Percentiles rank a stretch among this genome's conserved stretches.
Evolutionary conservation across 164 flowering plant genomes (phyloP).

Genomic region (Magnolia kwangsiensis): DNA sequence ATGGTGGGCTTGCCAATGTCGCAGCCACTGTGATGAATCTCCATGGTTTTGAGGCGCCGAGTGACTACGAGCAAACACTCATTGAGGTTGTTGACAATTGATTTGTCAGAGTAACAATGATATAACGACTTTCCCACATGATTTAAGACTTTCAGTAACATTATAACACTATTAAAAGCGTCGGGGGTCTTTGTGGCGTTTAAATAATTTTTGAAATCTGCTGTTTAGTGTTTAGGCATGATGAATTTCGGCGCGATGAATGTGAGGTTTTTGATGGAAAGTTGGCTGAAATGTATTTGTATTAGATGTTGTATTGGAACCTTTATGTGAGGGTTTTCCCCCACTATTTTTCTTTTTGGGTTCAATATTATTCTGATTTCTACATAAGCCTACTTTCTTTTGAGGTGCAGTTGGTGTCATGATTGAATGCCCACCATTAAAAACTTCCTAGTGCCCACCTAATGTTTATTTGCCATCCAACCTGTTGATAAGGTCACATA

Average conservation of each 20-base stretch:
- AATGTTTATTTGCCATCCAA: no score
- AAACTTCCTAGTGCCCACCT: no score
- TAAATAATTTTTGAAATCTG: neutral
- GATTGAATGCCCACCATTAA: no score
- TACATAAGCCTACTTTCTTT: no score
- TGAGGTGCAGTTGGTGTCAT: no score
- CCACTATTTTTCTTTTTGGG: no score
- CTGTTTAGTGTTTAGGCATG: neutral
- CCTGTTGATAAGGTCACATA: no score
- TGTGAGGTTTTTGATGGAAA: neutral
- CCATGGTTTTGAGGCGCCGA: conserved; percentile 85
- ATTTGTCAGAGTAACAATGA: neutral
- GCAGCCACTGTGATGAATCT: conserved; percentile 96
- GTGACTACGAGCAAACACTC: conserved; percentile 84
- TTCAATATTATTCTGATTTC: no score
- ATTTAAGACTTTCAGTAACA: neutral
- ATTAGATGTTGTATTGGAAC: neutral
- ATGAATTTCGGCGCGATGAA: neutral
- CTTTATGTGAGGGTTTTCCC: neutral
- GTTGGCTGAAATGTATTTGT: neutral
- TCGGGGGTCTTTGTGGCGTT: neutral
- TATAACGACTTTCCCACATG: no score
- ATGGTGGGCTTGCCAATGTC: conserved; percentile 87
- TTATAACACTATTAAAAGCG: neutral
- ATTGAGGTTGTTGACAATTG: conserved; percentile 66